phyloP scores from a whole-genome alignment of 768 basidiomycete species.

The Xerocomellus amylosporus region DNA sequence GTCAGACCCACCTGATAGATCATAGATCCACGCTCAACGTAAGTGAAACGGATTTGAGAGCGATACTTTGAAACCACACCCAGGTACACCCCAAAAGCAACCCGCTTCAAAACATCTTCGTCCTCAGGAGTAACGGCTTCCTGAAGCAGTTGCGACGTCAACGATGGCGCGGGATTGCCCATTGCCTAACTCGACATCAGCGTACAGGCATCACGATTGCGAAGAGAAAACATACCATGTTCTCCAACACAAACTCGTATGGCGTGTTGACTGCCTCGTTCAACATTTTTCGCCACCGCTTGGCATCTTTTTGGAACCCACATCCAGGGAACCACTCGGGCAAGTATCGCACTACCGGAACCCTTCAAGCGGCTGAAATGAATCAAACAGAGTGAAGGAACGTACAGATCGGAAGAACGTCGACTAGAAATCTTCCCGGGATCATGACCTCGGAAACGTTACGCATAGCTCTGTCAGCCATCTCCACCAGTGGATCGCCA shows the following conservation, averaged over 20 bases:
- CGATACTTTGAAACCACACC: too few species aligned
- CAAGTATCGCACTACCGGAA: not conserved
- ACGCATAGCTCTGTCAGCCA: not conserved
- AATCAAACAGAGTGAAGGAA: too few species aligned
- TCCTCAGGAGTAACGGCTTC: too few species aligned
- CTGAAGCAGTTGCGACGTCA: too few species aligned
- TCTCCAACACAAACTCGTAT: not conserved
- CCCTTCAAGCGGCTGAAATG: too few species aligned
- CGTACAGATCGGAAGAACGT: too few species aligned
- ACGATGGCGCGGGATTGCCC: not conserved
- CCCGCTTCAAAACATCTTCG: too few species aligned
- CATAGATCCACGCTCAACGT: not conserved
- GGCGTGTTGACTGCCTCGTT: not conserved
- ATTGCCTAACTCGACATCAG: not conserved
- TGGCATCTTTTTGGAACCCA: slow-evolving; percentile 4
- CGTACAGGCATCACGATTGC: not conserved
- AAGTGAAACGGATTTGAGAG: too few species aligned
- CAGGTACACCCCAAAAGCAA: too few species aligned
- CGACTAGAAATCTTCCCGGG: too few species aligned
- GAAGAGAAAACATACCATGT: slow-evolving; percentile 5
- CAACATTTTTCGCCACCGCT: not conserved
- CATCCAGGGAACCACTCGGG: slow-evolving; percentile 18
- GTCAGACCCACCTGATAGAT: slow-evolving; percentile 24
- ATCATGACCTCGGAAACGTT: too few species aligned
- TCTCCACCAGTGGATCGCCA: too few species aligned